Conservation (phyloP, 2,329 filamentous ascomycete species). For the Colletotrichum filicis region DNA sequence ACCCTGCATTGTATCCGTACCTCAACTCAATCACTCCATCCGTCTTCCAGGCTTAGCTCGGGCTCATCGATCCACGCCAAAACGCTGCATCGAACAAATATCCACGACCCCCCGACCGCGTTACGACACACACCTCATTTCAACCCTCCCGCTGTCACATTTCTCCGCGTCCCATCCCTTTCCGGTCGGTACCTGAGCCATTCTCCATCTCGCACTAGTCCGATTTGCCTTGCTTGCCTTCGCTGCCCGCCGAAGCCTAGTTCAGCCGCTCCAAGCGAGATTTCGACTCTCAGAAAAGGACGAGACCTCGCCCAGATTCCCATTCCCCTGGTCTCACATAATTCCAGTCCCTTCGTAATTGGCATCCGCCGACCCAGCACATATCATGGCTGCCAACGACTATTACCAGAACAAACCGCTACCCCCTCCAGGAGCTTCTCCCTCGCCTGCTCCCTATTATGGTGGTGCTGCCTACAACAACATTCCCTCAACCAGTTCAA, state of each 20-base stretch:
- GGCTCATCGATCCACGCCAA: not conserved
- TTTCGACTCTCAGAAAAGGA: conserved; percentile 19
- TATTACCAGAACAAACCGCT: conserved; percentile 66
- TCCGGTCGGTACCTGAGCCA: conserved; percentile 30
- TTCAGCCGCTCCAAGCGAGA: conserved; percentile 30
- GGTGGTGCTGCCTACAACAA: conserved; percentile 47
- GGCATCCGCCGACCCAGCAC: conserved; percentile 16
- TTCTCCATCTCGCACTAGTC: conserved; percentile 22
- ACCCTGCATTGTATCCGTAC: not conserved
- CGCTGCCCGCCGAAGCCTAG: not conserved
- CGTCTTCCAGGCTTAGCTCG: not conserved
- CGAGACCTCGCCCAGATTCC: conserved; percentile 17
- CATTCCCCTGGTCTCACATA: conserved; percentile 13
- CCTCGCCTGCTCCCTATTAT: conserved; percentile 55
- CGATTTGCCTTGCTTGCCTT: conserved; percentile 12
- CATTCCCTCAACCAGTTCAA: conserved; percentile 53
- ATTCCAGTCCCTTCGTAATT: conserved; percentile 12
- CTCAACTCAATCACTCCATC: not conserved
- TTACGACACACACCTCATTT: conserved; percentile 6
- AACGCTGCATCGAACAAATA: conserved; percentile 28
- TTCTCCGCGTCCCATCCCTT: conserved; percentile 32
- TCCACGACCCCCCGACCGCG: conserved; percentile 24
- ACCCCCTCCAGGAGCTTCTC: conserved; percentile 47
- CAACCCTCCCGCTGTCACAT: conserved; percentile 32
- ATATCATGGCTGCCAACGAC: conserved; percentile 71